Base-by-base conservation (phyloP, 371 early-diverging fungal genomes). In the Mortierella sp. region DNA sequence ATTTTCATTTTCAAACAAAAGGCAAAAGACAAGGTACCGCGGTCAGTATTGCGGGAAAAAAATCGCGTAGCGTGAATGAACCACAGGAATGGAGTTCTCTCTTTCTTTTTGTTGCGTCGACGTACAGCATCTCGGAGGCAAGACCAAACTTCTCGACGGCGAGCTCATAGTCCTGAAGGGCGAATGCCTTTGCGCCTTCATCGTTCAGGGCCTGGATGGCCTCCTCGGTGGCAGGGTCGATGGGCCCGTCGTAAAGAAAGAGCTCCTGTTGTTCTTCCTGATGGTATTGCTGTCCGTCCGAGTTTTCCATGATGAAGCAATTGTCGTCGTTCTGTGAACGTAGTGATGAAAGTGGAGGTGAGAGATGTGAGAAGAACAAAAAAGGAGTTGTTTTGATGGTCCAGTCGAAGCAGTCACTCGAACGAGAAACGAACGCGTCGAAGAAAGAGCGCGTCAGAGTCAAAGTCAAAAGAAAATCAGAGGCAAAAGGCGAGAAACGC, bases 41-140 rank as follows among this genome's bases (percentile, higher is more conserved):
- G 24, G 11, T 2, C 16, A 55, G n/a, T 50, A 22, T 9, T 7
- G 29, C 16, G 19, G 4, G n/a, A 76, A 40, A 66, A 37, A 52
- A 47, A 48, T 0, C 48, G n/a, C 7, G 22, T 10, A 1, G 14
- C 9, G 26, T 7, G 24, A 52, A 52, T 31, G 5, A 44, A 58
- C 29, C 44, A 39, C 19, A 52, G 13, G 39, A 73, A 48, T n/a
- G 24, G 44, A 40, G 31, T 26, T 19, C 31, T n/a, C 34, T 13
- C n/a, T 16, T 40, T 48, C n/a, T 48, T 48, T 22, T 48, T 48
- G 44, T 45, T 44, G 16, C n/a, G 4, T 3, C 53, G 19, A 50
- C 48, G 7, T 88, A 92, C 93, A 93, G 87, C 67, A 93, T 74
- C 43, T 90, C 88, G n/a, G 93, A 91, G 16, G 93, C 93, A 63